phyloP scores from a whole-genome alignment of 2,329 filamentous ascomycete genomes.

The Alternaria brassicae region DNA sequence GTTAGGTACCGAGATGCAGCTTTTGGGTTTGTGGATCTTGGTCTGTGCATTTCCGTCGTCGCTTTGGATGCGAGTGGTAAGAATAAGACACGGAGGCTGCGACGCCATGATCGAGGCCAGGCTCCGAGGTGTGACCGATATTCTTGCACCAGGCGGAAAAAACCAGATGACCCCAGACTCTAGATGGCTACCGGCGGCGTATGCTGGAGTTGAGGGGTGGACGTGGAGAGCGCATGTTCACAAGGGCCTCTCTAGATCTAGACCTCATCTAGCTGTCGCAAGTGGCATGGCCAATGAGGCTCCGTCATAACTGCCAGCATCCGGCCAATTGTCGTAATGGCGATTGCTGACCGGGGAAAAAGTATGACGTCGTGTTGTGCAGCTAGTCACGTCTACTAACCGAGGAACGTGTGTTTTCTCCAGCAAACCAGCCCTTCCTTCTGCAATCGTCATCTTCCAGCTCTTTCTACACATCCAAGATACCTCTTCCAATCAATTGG shows the following conservation, averaged over 20 bases:
- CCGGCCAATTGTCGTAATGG: slow-evolving; percentile 18
- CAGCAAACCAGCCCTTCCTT: slow-evolving; percentile 8
- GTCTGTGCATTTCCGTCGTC: not conserved
- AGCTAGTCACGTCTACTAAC: slow-evolving; percentile 15
- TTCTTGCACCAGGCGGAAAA: not conserved
- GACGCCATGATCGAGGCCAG: not conserved
- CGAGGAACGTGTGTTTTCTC: slow-evolving; percentile 19
- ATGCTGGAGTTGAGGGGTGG: not conserved
- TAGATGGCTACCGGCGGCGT: not conserved
- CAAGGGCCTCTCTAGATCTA: slow-evolving; percentile 3
- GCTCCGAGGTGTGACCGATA: not conserved
- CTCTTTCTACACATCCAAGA: not conserved
- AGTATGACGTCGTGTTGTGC: slow-evolving; percentile 12
- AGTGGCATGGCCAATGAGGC: slow-evolving; percentile 11
- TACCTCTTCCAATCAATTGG: not conserved
- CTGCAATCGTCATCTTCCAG: slow-evolving; percentile 4
- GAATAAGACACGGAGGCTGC: not conserved
- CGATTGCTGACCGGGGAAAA: slow-evolving; percentile 12
- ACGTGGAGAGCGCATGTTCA: not conserved
- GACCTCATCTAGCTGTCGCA: not conserved
- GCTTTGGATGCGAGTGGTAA: not conserved
- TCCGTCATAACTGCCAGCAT: not conserved
- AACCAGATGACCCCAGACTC: not conserved
- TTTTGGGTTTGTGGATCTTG: not conserved
- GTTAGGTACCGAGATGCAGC: not conserved